Conservation (phyloP, 2,329 filamentous ascomycete species). For the Phaeoacremonium minimum region DNA sequence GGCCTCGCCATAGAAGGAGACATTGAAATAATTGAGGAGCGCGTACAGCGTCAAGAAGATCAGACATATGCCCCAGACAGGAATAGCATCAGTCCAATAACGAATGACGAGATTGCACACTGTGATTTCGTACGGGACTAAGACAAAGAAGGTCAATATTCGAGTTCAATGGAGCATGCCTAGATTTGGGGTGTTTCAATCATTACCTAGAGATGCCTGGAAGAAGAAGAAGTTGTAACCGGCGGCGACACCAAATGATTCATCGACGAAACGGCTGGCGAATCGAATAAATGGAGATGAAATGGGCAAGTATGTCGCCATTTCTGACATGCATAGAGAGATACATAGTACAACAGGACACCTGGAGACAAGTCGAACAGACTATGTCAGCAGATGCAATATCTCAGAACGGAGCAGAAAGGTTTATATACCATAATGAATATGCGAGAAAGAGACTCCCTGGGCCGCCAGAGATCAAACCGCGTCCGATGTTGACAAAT, state of each 20-base stretch:
- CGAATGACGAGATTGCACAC: slow-evolving; percentile 34
- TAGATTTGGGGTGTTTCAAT: too few species aligned
- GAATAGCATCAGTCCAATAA: slow-evolving; percentile 43
- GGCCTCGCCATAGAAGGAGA: slow-evolving; percentile 64
- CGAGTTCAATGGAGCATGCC: too few species aligned
- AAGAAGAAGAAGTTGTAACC: slow-evolving; percentile 39
- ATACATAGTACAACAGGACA: not conserved
- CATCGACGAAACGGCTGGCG: slow-evolving; percentile 62
- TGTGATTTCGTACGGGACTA: slow-evolving; percentile 36
- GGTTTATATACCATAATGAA: slow-evolving; percentile 14
- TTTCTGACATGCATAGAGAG: slow-evolving; percentile 54
- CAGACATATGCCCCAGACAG: slow-evolving; percentile 46
- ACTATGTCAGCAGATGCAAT: too few species aligned
- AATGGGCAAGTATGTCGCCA: slow-evolving; percentile 59
- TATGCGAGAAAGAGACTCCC: slow-evolving; percentile 55
- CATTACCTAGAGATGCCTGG: slow-evolving; percentile 30
- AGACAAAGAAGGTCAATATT: too few species aligned
- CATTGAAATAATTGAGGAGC: slow-evolving; percentile 59
- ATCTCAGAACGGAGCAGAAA: too few species aligned
- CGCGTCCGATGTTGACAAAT: slow-evolving; percentile 59
- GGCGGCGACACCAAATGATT: slow-evolving; percentile 57
- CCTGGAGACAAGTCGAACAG: too few species aligned
- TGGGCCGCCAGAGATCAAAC: slow-evolving; percentile 38
- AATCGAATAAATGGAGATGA: slow-evolving; percentile 61
- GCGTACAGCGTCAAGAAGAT: slow-evolving; percentile 51